Evolutionary conservation across 1,284 basidiomycete genomes (phyloP), one percentile per base, ranked within the genome.

Genomic region (Pseudozyma tsukubaensis): DNA sequence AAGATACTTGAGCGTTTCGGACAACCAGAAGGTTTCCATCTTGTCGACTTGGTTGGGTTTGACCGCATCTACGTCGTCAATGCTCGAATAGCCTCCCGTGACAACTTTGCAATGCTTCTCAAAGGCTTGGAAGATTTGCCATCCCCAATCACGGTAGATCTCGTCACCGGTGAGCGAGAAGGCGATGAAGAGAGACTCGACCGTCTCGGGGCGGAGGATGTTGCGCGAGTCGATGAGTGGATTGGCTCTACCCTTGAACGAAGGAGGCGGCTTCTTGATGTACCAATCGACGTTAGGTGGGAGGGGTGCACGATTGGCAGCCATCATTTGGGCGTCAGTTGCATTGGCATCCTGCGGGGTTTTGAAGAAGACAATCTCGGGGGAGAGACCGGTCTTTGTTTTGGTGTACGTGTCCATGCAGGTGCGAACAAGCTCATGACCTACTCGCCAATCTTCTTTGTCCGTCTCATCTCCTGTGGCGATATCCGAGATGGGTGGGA

Each of bases 1-100:
- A 43, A 99, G 87, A 85, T 99, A 99, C 85, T 99, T 98, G 61
- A 98, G 86, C 6, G 94, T 97, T 86, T 97, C 94, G 90, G 84
- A 85, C 90, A 92, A 84, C 82, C 82, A 84, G 50, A 84, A 84
- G 16, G 95, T 96, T 86, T 97, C 95, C 93, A 97, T 97, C 84
- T 92, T 91, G 85, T 97, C 93, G 65, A 93, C 90, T 64, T 89
- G 87, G 77, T 86, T 86, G 3, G 88, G 89, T 0, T 91, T 90
- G 14, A 67, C 59, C 4, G 61, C 49, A 50, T 83, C 74, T 14
- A 98, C 95, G 84, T 97, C 93, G 58, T 91, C 85, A 48, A 98
- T 88, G 45, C 90, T 90, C 14, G 92, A 92, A 80, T 92, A 98
- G 3, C 94, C 95, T 10, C 94, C 95, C 0, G 85, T 87, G 29